These are phyloP conservation scores for Hyphopichia khmerensis DNA, from an alignment of 1,139 yeast genomes.

Conservation along the genomic window DNA sequence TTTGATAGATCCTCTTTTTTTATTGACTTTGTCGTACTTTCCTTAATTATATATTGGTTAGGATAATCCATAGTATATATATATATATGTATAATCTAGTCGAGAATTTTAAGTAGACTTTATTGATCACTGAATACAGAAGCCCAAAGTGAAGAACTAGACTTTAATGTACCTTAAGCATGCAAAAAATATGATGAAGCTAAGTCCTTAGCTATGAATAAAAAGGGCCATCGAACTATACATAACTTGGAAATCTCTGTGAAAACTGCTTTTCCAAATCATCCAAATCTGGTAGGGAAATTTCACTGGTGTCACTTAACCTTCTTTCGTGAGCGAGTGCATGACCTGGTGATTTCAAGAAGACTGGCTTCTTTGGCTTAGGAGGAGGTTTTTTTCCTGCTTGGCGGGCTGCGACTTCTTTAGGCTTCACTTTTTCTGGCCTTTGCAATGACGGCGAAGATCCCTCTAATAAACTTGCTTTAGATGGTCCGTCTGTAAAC, in stretches of 20 bases:
- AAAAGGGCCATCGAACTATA: slow-evolving; percentile 26
- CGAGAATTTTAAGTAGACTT: no score
- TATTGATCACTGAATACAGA: no score
- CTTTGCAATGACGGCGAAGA: not conserved
- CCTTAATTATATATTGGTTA: no score
- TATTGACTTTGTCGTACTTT: no score
- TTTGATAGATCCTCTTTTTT: no score
- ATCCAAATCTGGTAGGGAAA: slow-evolving; percentile 53
- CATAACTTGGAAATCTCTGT: slow-evolving; percentile 55
- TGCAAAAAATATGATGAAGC: no score
- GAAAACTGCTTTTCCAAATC: slow-evolving; percentile 55
- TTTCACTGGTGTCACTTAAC: slow-evolving; percentile 39
- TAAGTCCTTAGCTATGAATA: no score
- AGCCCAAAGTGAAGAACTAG: no score
- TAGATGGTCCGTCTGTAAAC: not conserved
- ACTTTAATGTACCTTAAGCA: no score
- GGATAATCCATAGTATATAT: no score
- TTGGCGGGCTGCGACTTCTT: not conserved
- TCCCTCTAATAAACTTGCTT: not conserved
- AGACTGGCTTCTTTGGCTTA: slow-evolving; percentile 59
- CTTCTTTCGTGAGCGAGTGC: slow-evolving; percentile 19
- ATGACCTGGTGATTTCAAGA: slow-evolving; percentile 41
- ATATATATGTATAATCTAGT: no score
- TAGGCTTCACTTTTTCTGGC: not conserved
- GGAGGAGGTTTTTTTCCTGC: slow-evolving; percentile 51